Conservation (phyloP, 177 flowering plant species). For the Telopea speciosissima region DNA sequence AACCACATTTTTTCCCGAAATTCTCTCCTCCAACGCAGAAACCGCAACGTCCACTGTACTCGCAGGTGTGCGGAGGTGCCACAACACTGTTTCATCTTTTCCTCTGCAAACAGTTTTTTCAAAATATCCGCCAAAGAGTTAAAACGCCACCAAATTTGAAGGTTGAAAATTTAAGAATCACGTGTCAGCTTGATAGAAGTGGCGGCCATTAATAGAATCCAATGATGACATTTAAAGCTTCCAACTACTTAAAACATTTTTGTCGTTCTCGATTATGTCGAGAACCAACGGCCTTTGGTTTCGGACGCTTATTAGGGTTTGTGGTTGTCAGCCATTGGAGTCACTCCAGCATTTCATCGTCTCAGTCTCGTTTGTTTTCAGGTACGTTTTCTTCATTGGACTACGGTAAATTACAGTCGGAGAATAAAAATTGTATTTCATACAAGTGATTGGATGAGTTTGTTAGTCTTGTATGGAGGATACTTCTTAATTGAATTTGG, state of each 20-base stretch:
- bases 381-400: neutral
- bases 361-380: constrained; percentile 7
- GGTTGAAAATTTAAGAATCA: too few relatives aligned
- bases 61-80: too few relatives aligned
- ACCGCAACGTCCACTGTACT: too few relatives aligned
- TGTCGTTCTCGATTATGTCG: neutral
- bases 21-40: too few relatives aligned
- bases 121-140: too few relatives aligned
- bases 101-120: too few relatives aligned
- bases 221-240: constrained; percentile 11
- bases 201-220: neutral
- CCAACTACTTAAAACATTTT: neutral
- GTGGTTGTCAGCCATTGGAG: neutral
- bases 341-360: neutral
- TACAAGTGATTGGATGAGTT: neutral
- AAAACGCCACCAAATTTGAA: too few relatives aligned
- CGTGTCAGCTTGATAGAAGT: too few relatives aligned
- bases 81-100: too few relatives aligned
- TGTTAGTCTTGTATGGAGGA: neutral
- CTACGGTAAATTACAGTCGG: neutral
- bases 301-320: constrained; percentile 3
- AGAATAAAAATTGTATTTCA: neutral
- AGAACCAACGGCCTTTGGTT: neutral
- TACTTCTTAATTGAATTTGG: neutral
- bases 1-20: too few relatives aligned